Conservation (phyloP, 306 rosid species). For the Medicago arabica region DNA sequence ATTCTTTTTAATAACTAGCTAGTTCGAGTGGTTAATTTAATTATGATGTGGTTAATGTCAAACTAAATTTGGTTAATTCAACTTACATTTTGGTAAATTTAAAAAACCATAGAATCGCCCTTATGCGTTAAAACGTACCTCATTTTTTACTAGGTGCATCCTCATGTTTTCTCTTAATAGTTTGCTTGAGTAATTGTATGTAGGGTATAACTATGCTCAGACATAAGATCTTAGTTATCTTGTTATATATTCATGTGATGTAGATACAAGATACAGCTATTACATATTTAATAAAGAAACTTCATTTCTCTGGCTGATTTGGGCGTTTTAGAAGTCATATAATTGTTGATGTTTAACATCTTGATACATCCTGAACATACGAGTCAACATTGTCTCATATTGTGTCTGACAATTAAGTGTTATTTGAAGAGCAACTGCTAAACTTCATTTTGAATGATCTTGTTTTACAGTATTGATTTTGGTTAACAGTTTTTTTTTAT, state of each 20-base stretch:
- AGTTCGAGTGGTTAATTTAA: constrained; percentile 13
- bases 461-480: constrained; percentile 10
- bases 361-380: constrained; percentile 14
- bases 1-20: constrained; percentile 1
- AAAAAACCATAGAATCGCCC: constrained; percentile 2
- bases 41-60: constrained; percentile 22
- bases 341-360: constrained; percentile 27
- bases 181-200: not conserved
- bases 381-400: constrained; percentile 3
- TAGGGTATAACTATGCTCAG: constrained; percentile 14
- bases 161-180: constrained; percentile 10
- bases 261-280: not conserved
- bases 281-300: constrained; percentile 18
- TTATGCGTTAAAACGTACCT: constrained; percentile 13
- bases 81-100: constrained; percentile 14
- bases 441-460: constrained; percentile 4
- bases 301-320: constrained; percentile 19
- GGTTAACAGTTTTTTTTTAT: not conserved
- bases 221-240: not conserved
- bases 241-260: constrained; percentile 26
- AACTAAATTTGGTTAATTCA: constrained; percentile 18
- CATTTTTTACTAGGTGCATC: constrained; percentile 8
- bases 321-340: constrained; percentile 22
- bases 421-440: not conserved
- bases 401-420: not conserved